These are phyloP conservation scores for Rhizoclosmatium globosum DNA, from an alignment of 192 early-diverging fungal species.

Conservation along the genomic window DNA sequence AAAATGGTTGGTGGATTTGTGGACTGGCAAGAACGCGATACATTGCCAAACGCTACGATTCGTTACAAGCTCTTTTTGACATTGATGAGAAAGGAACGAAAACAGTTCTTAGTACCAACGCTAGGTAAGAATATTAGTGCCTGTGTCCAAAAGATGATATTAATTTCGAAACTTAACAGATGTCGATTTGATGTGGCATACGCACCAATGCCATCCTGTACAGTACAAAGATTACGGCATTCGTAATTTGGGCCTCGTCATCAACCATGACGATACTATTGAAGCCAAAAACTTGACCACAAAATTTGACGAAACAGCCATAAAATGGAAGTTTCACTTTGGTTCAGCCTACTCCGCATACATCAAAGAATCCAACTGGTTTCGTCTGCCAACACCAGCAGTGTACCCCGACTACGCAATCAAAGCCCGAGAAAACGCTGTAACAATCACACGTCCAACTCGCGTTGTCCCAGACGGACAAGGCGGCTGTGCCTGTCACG, in stretches of 20 bases:
- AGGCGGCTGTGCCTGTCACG: constrained; percentile 40
- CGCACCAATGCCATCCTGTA: constrained; percentile 65
- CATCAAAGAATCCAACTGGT: constrained; percentile 19
- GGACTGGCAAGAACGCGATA: constrained; percentile 40
- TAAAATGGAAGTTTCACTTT: constrained; percentile 60
- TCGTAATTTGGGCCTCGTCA: constrained; percentile 49
- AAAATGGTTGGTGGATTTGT: constrained; percentile 56
- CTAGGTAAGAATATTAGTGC: constrained; percentile 38
- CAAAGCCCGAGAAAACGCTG: background rate
- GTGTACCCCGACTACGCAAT: constrained; percentile 38
- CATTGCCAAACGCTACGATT: constrained; percentile 41
- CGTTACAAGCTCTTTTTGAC: constrained; percentile 58
- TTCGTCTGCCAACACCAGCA: background rate
- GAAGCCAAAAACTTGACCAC: constrained; percentile 44
- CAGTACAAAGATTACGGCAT: constrained; percentile 65
- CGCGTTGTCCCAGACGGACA: background rate
- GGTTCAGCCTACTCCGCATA: constrained; percentile 35
- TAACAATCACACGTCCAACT: constrained; percentile 10
- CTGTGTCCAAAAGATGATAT: background rate
- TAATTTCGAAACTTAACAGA: constrained; percentile 35
- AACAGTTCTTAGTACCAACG: constrained; percentile 62
- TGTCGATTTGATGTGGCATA: constrained; percentile 76
- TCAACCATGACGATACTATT: constrained; percentile 75
- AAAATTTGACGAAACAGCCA: constrained; percentile 52
- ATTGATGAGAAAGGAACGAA: constrained; percentile 49